These are phyloP conservation scores for Didymella exigua DNA, from an alignment of 2,329 filamentous ascomycete species.

Conservation along the genomic window DNA sequence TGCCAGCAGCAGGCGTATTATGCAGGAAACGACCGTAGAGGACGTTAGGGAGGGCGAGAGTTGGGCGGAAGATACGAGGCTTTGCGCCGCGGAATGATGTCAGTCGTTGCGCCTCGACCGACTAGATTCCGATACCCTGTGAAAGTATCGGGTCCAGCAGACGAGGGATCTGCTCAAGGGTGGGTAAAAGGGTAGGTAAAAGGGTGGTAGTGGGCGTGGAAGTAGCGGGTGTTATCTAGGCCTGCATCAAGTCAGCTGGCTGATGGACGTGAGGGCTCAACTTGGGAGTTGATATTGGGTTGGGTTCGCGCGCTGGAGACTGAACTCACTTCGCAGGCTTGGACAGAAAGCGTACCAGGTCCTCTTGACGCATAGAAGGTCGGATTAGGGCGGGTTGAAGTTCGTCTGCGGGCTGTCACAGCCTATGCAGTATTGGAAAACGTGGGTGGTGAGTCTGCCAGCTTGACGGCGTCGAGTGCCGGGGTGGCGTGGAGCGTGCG, in stretches of 20 bases:
- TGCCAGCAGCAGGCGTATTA: constrained; percentile 73
- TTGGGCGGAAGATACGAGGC: constrained; percentile 81
- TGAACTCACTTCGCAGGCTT: constrained; percentile 85
- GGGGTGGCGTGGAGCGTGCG: constrained; percentile 11
- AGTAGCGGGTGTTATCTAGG: constrained; percentile 69
- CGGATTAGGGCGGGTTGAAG: constrained; percentile 27
- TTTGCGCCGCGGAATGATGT: constrained; percentile 88
- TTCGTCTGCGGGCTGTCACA: constrained; percentile 45
- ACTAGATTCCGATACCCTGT: constrained; percentile 82
- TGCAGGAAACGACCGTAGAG: constrained; percentile 65
- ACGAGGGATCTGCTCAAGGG: constrained; percentile 68
- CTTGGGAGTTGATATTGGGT: neutral
- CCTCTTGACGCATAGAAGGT: constrained; percentile 84
- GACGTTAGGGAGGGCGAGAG: constrained; percentile 90
- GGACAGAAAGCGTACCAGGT: constrained; percentile 90
- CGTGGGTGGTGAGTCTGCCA: constrained; percentile 36
- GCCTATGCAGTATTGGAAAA: constrained; percentile 42
- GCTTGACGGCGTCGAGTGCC: constrained; percentile 34
- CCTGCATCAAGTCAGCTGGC: constrained; percentile 49
- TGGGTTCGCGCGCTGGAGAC: constrained; percentile 11
- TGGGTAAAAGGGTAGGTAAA: constrained; percentile 20
- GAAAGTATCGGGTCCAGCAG: constrained; percentile 84
- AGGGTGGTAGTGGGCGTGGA: constrained; percentile 37
- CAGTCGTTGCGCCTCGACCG: constrained; percentile 66
- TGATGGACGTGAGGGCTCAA: neutral